These are phyloP conservation scores for Leucocoprinus birnbaumii DNA, from an alignment of 768 basidiomycete species.

Conservation along the genomic window DNA sequence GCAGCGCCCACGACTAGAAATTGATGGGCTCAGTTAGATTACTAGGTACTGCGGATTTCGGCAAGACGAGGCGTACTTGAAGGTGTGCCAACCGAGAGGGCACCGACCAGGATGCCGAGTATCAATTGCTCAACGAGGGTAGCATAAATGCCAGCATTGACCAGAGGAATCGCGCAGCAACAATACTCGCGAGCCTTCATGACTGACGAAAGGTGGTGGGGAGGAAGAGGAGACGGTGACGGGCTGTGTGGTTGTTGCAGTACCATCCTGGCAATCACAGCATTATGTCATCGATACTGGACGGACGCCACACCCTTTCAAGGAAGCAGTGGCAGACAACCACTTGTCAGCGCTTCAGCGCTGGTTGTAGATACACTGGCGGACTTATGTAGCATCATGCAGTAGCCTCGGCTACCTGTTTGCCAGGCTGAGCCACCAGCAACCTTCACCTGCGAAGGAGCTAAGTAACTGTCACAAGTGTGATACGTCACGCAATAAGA, in stretches of 20 bases:
- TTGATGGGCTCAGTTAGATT: background rate
- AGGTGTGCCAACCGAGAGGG: conserved; percentile 75
- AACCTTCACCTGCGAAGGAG: too few relatives aligned
- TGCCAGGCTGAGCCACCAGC: too few relatives aligned
- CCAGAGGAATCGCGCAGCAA: conserved; percentile 87
- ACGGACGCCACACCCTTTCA: too few relatives aligned
- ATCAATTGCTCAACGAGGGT: conserved; percentile 76
- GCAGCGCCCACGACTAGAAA: conserved; percentile 79
- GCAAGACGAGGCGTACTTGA: conserved; percentile 51
- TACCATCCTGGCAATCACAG: conserved; percentile 1
- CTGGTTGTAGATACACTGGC: too few relatives aligned
- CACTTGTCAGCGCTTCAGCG: too few relatives aligned
- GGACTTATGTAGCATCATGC: too few relatives aligned
- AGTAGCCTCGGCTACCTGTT: too few relatives aligned
- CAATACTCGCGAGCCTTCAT: conserved; percentile 88
- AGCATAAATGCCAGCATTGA: conserved; percentile 88
- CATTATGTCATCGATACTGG: background rate
- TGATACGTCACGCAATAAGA: background rate
- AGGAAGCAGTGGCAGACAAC: too few relatives aligned
- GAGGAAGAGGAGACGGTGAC: conserved; percentile 12
- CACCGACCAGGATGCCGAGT: conserved; percentile 63
- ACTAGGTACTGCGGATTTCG: background rate
- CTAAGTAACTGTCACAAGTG: background rate
- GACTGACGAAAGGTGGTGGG: background rate
- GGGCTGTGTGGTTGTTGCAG: conserved; percentile 6